Evolutionary conservation across 257 asterid genomes (phyloP).

Genomic region (Cinchona pubescens): DNA sequence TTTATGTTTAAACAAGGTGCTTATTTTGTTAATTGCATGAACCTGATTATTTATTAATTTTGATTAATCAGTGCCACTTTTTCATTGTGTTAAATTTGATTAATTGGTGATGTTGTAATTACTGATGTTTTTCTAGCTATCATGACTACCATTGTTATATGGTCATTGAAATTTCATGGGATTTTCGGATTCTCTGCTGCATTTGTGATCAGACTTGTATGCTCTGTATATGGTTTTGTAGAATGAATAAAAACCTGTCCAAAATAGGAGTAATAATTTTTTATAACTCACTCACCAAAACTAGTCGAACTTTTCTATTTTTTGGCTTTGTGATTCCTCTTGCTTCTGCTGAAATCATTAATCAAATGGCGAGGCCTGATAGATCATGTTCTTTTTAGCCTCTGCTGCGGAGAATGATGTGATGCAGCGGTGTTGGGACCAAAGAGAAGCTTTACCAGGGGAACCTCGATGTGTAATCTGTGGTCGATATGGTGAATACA

Average conservation of each 20-base stretch:
- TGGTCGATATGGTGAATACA: constrained; percentile 90
- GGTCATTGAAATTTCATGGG: not conserved
- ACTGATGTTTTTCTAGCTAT: not conserved
- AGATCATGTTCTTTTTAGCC: not conserved
- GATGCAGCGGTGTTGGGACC: constrained; percentile 71
- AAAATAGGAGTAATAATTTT: not conserved
- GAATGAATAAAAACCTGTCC: too few relatives aligned
- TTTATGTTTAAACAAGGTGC: too few relatives aligned
- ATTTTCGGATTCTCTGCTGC: not conserved
- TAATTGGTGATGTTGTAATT: not conserved
- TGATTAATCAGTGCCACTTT: too few relatives aligned
- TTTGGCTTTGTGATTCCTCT: not conserved
- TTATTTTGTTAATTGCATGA: too few relatives aligned
- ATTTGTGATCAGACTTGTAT: too few relatives aligned
- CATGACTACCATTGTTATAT: not conserved
- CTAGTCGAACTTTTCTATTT: not conserved
- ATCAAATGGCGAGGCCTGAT: not conserved
- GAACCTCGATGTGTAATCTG: constrained; percentile 75
- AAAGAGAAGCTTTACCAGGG: constrained; percentile 79
- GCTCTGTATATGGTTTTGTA: not conserved
- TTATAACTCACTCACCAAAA: not conserved
- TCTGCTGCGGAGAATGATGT: constrained; percentile 50
- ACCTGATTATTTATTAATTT: not conserved
- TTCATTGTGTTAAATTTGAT: not conserved
- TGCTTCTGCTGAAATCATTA: not conserved